These are phyloP conservation scores for Eucalyptus decipiens DNA, from an alignment of 345 rosid genomes.

Conservation along the genomic window DNA sequence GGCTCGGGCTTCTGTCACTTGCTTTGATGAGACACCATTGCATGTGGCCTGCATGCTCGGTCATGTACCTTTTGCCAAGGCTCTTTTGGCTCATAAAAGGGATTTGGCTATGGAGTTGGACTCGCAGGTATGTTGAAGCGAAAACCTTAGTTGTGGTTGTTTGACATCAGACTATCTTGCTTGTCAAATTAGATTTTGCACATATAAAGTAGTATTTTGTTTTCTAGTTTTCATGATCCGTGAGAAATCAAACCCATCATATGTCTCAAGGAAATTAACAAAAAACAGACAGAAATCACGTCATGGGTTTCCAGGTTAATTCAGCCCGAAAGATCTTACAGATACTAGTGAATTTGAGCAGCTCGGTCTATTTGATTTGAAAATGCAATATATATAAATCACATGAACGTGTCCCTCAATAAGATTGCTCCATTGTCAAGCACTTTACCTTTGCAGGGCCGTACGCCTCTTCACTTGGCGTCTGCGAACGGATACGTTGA, in stretches of 20 bases:
- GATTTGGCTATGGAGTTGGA: neutral
- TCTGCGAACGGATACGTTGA: neutral
- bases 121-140: neutral
- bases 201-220: too few relatives aligned
- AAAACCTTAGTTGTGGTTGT: neutral
- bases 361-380: too few relatives aligned
- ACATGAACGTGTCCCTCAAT: too few relatives aligned
- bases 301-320: neutral
- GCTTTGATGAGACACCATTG: neutral
- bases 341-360: too few relatives aligned
- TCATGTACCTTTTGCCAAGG: neutral
- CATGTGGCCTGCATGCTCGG: neutral
- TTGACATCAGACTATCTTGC: neutral
- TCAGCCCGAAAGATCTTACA: neutral
- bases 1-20: neutral
- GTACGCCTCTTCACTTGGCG: neutral
- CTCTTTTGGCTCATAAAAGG: neutral
- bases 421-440: neutral
- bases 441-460: neutral
- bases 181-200: too few relatives aligned
- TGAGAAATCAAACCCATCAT: neutral
- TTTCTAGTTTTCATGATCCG: neutral
- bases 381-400: too few relatives aligned
- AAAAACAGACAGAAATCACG: neutral
- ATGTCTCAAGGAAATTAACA: too few relatives aligned